Evolutionary conservation across 257 asterid genomes (phyloP).

Genomic region (Fraxinus pennsylvanica): DNA sequence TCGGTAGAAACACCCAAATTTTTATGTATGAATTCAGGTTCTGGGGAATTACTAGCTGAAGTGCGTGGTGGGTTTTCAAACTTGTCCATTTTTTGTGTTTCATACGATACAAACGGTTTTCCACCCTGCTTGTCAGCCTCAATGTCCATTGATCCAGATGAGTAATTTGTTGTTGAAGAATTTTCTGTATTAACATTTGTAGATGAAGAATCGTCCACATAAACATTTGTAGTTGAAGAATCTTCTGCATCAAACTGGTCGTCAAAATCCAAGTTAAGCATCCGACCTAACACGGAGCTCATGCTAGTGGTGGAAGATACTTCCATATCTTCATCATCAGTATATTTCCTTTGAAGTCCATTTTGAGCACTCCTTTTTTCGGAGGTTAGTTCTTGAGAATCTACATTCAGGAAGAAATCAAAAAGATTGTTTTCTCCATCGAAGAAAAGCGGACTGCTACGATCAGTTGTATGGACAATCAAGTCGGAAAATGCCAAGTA

Average conservation of each 20-base stretch:
- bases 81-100: conserved; percentile 21
- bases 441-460: conserved; percentile 34
- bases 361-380: conserved; percentile 28
- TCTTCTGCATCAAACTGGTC: conserved; percentile 57
- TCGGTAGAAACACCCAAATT: conserved; percentile 14
- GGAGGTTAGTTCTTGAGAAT: conserved; percentile 39
- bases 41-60: conserved; percentile 30
- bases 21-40: conserved; percentile 29
- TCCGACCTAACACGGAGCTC: conserved; percentile 77
- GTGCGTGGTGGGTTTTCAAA: conserved; percentile 20
- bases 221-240: conserved; percentile 39
- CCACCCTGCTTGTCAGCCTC: conserved; percentile 31
- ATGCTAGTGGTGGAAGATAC: conserved; percentile 82
- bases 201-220: conserved; percentile 45
- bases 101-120: conserved; percentile 20
- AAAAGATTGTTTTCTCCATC: conserved; percentile 66
- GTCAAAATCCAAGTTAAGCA: conserved; percentile 72
- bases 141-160: conserved; percentile 37
- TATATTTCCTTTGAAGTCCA: conserved; percentile 36
- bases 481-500: conserved; percentile 85
- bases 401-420: conserved; percentile 68
- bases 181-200: conserved; percentile 40
- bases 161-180: conserved; percentile 36
- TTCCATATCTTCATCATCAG: conserved; percentile 79
- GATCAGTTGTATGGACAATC: conserved; percentile 62